Base-by-base conservation (phyloP, 768 basidiomycete genomes). In the Exsudoporus frostii region DNA sequence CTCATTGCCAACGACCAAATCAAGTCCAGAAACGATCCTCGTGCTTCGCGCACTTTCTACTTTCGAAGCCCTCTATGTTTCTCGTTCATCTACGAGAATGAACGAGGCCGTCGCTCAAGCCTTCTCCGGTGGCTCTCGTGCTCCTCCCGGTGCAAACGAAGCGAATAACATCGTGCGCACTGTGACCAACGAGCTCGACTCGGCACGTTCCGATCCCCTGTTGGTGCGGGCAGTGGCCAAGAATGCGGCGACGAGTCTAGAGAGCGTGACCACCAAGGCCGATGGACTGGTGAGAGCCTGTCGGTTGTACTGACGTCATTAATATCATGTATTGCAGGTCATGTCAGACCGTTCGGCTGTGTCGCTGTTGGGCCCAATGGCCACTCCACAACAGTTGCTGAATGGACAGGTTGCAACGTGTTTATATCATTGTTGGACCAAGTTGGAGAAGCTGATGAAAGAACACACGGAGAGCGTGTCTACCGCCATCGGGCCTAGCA, bases 1-100 rank as follows among this genome's bases (percentile, higher is more conserved):
- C 22, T 33, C 45, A 39, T 50, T 41, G 29, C 45, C 30, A 24
- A 55, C 51, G 5, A 50, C 6, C 17, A 24, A 29, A 37, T 20
- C 46, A 48, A 97, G 94, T 61, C 90, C 96, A 34, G 97, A 99
- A 71, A 95, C 97, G 1, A 78, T 98, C 40, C 76, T 98, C 36
- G 76, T 94, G 33, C 79, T 99, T 3, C 88, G 91, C 4, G 83
- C 93, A 0, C 76, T 98, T 41, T 83, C 87, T 6, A 81, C 79
- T 8, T 88, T 98, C 58, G 97, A 98, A 66, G 76, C 86, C 0
- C 78, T 90, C n/a, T 99, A 98, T 70, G 79, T 98, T 3, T 82
- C 90, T 2, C 85, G 90, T 29, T 91, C 90, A 0, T 81, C 86
- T 0, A 88, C 83, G 53, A 83, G 91, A 48, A 79, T 98, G 60